phyloP scores from a whole-genome alignment of 2,329 filamentous ascomycete genomes.

The Fusarium floridanum region DNA sequence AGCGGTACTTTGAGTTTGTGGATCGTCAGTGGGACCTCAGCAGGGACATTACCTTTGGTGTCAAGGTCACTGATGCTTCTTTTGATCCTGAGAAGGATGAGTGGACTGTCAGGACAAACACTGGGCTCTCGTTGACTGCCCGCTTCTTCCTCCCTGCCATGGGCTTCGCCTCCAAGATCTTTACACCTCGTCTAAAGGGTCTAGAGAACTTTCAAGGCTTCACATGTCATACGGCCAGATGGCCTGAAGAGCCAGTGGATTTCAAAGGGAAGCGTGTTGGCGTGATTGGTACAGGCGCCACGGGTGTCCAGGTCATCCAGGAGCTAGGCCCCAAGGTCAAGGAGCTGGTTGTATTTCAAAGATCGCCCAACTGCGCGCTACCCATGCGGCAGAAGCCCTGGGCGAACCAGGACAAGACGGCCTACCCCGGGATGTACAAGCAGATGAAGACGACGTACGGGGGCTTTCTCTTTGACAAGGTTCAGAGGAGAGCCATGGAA shows the following conservation, averaged over 20 bases:
- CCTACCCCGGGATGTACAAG: constrained; percentile 3
- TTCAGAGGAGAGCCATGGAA: background rate
- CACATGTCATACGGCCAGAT: constrained; percentile 34
- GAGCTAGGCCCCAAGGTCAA: constrained; percentile 31
- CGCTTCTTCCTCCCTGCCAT: constrained; percentile 34
- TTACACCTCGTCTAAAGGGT: constrained; percentile 17
- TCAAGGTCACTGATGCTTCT: constrained; percentile 52
- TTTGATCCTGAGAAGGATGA: constrained; percentile 49
- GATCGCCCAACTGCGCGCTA: constrained; percentile 37
- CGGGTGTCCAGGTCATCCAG: constrained; percentile 37
- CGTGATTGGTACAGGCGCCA: constrained; percentile 32
- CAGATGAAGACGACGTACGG: constrained; percentile 4
- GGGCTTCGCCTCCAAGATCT: constrained; percentile 33
- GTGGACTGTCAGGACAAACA: constrained; percentile 25
- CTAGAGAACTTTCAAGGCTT: constrained; percentile 27
- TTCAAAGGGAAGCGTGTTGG: constrained; percentile 29
- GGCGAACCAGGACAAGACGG: background rate
- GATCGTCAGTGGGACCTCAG: constrained; percentile 56
- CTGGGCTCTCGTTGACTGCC: constrained; percentile 5
- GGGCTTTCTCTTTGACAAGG: constrained; percentile 8
- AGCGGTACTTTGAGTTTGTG: constrained; percentile 59
- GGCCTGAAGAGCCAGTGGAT: constrained; percentile 19
- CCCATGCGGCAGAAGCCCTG: constrained; percentile 34
- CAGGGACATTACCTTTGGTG: constrained; percentile 57
- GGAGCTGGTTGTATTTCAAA: constrained; percentile 35